phyloP scores from a whole-genome alignment of 2,329 filamentous ascomycete species.

The Conoideocrella luteorostrata region DNA sequence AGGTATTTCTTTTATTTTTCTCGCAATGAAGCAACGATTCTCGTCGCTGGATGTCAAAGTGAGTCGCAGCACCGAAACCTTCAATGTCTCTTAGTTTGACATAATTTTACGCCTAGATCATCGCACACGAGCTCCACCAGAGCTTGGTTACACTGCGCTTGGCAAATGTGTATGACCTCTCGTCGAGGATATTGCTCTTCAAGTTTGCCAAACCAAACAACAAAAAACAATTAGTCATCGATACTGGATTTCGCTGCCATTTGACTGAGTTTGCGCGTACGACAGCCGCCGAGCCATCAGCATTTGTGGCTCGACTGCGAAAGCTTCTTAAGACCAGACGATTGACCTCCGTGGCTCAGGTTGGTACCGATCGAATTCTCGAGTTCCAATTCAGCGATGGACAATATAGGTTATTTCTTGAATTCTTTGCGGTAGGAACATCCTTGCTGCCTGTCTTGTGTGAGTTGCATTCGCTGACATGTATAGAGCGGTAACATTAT shows the following conservation, averaged over 20 bases:
- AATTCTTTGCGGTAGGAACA: constrained; percentile 71
- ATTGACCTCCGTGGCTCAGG: constrained; percentile 72
- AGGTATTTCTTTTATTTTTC: not conserved
- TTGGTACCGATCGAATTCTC: constrained; percentile 89
- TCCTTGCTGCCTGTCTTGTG: not conserved
- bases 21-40: constrained; percentile 68
- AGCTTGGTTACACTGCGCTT: constrained; percentile 73
- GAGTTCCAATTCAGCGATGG: constrained; percentile 93
- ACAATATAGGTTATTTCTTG: constrained; percentile 76
- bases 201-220: constrained; percentile 89
- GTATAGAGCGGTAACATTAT: constrained; percentile 80
- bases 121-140: constrained; percentile 83
- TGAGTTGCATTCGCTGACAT: not conserved
- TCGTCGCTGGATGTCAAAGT: constrained; percentile 74
- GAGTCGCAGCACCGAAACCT: constrained; percentile 6
- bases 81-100: constrained; percentile 10
- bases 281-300: constrained; percentile 75
- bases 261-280: constrained; percentile 85
- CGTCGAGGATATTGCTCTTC: constrained; percentile 88
- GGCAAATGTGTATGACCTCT: constrained; percentile 93
- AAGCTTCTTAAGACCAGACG: constrained; percentile 84
- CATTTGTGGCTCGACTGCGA: constrained; percentile 77
- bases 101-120: constrained; percentile 53
- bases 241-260: constrained; percentile 94
- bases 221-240: constrained; percentile 84